Base-by-base conservation (phyloP, 139 green algal genomes). In the Desmodesmus armatus region DNA sequence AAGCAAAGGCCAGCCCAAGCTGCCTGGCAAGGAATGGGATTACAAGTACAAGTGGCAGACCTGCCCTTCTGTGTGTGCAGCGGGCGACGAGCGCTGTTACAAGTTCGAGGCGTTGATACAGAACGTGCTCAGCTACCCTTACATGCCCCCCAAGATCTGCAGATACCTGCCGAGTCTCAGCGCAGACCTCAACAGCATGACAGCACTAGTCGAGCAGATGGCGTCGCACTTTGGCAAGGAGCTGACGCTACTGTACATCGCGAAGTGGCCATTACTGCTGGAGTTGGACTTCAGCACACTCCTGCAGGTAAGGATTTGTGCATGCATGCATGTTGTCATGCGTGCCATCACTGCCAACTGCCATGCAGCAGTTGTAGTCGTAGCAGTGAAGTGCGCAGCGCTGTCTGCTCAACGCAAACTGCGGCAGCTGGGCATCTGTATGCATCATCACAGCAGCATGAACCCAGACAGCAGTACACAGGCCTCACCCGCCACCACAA, bases 21-120 rank as follows among this genome's bases (percentile, higher is more conserved):
- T n/a, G 19, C 53, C 37, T 21, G 25, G 33, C 11, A 31, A 55
- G 37, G 29, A 76, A 7, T 84, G 78, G 78, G 77, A 62, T 5
- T 89, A 87, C 73, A 89, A 89, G 72, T 90, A 88, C 80, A 70
- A 69, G 35, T 62, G 47, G 29, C 40, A 63, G 0, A 67, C 83
- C 21, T 90, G 80, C 75, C 31, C 80, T 0, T 89, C 78, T 35
- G 76, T 53, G 15, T 85, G 79, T 33, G 15, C 40, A 25, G 60
- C 58, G 1, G n/a, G 37, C n/a, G 86, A 93, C 73, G 62, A n/a
- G 37, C 43, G 31, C 0, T 85, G 60, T 23, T 81, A 79, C 11
- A 66, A 93, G 44, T 37, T 93, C 3, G 90, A 93, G 63, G 90
- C 90, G 0, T 73, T 93, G 0, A 87, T 93, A n/a, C 90, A 93